Base-by-base conservation (phyloP, 768 basidiomycete species). In the Psilocybe tampanensis region DNA sequence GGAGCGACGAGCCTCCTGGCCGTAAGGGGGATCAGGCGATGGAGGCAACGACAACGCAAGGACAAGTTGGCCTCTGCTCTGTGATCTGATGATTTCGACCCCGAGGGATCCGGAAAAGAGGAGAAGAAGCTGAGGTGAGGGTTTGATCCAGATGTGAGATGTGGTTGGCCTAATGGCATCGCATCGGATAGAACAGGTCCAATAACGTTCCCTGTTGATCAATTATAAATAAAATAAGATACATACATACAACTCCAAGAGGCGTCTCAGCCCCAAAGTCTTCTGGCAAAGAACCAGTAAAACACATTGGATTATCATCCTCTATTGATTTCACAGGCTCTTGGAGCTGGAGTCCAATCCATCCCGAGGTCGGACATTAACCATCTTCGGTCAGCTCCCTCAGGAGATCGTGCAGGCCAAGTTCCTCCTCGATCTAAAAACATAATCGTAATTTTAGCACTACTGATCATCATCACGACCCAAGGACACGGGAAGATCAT, bases 381-480 rank as follows among this genome's bases (percentile, higher is more conserved):
- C 6, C 44, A 2, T 59, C 58, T 23, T 56, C 62, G 36, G 66
- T 59, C n/a, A 85, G 54, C 45, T 71, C 70, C 32, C 70, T 68
- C 29, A 87, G 71, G 15, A 84, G 58, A 5, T 74, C 72, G 19
- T 74, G 74, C 50, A 88, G 48, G 12, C 86, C 85, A 36, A 87
- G 60, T 41, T 86, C 80, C 42, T 70, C 71, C 62, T 87, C 86
- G 39, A 89, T 80, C 88, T 88, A 55, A 42, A 12, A 34, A n/a
- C 7, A 34, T 5, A 39, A 15, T 34, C 15, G 15, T 13, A 13
- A 39, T n/a, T 15, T 39, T 39, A n/a, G n/a, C 13, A 39, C 34
- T 3, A 17, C 13, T 34, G 26, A 54, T 17, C 23, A 41, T 26
- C 32, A n/a, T n/a, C 3, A 51, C 7, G 47, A 29, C 18, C n/a